Evolutionary conservation across 192 early-diverging fungal genomes (phyloP).

Genomic region (Linnemannia elongata): DNA sequence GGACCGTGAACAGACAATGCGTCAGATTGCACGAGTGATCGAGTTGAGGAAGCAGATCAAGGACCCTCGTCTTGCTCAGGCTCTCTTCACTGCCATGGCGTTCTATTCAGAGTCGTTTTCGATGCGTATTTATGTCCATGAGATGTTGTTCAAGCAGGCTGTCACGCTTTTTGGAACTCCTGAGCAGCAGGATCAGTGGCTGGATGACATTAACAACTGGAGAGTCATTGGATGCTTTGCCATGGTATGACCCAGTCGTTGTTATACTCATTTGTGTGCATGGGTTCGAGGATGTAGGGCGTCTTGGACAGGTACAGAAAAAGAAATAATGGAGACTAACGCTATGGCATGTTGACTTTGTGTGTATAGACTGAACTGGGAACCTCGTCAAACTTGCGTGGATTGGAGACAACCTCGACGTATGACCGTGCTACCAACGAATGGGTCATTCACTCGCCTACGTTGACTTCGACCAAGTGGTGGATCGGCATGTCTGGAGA

Average conservation of each 20-base stretch:
- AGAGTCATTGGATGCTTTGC: slow-evolving; percentile 71
- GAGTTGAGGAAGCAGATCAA: slow-evolving; percentile 42
- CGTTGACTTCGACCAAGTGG: slow-evolving; percentile 72
- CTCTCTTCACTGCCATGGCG: slow-evolving; percentile 44
- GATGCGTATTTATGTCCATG: slow-evolving; percentile 73
- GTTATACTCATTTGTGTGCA: background rate
- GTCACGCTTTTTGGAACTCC: slow-evolving; percentile 64
- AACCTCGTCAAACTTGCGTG: slow-evolving; percentile 68
- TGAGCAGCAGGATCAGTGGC: slow-evolving; percentile 64
- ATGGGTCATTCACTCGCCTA: slow-evolving; percentile 72
- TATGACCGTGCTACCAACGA: slow-evolving; percentile 67
- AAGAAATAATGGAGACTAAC: no score
- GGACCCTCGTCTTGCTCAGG: slow-evolving; percentile 38
- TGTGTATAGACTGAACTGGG: slow-evolving; percentile 69
- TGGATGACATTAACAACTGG: slow-evolving; percentile 63
- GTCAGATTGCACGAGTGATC: slow-evolving; percentile 59
- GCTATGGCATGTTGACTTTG: background rate
- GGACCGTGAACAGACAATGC: slow-evolving; percentile 68
- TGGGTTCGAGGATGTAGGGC: background rate
- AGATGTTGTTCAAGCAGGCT: slow-evolving; percentile 64
- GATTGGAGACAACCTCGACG: slow-evolving; percentile 72
- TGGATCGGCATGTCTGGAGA: slow-evolving; percentile 74
- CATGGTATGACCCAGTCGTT: slow-evolving; percentile 55
- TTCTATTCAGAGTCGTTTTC: slow-evolving; percentile 66
- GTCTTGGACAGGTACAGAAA: background rate